These are phyloP conservation scores for Prunella vulgaris DNA, from an alignment of 257 asterid species.

Conservation along the genomic window DNA sequence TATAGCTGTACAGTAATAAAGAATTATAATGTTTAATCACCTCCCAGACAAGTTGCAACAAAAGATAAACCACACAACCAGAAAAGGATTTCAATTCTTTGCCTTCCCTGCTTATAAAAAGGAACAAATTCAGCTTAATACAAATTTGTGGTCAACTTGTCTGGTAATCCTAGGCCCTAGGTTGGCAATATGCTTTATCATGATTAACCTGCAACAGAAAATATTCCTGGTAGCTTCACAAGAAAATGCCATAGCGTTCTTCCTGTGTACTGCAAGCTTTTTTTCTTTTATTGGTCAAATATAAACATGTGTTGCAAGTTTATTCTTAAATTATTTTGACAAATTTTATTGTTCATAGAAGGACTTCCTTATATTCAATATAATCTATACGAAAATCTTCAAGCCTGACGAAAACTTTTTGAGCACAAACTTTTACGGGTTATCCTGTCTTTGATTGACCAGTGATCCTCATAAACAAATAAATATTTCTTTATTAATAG, in stretches of 20 bases:
- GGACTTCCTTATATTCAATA: no score
- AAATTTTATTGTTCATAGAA: no score
- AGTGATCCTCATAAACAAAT: no score
- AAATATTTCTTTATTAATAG: no score
- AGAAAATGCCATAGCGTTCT: background rate
- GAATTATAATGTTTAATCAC: background rate
- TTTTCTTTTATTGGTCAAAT: no score
- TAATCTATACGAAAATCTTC: no score
- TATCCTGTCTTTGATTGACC: no score
- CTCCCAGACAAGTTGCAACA: background rate
- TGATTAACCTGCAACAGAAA: constrained; percentile 3
- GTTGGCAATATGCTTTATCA: background rate
- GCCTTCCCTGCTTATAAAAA: background rate
- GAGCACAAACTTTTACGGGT: no score
- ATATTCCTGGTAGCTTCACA: background rate
- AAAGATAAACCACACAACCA: background rate
- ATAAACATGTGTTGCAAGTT: no score
- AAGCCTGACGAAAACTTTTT: no score
- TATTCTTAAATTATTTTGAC: no score
- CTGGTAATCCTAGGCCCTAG: background rate
- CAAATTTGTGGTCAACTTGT: background rate
- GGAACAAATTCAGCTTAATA: background rate
- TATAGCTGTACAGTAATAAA: background rate
- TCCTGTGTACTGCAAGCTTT: no score
- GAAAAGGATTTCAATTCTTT: background rate